Conservation (phyloP, 768 basidiomycete species). For the Goffeauzyma gilvescens region DNA sequence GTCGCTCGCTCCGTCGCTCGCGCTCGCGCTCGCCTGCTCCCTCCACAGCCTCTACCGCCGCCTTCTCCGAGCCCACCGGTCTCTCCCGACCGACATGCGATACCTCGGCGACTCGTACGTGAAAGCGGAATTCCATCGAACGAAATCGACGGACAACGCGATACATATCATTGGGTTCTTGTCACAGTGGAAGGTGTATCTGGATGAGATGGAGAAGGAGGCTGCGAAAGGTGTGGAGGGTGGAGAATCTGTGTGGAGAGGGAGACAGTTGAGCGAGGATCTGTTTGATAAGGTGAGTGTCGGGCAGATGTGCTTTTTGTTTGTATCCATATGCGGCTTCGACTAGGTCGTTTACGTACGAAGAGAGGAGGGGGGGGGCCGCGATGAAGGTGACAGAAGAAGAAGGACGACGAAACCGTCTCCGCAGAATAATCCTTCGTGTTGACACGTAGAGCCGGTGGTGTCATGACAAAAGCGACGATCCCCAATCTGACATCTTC, state of each 20-base stretch:
- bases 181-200: slow-evolving; percentile 83
- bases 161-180: slow-evolving; percentile 85
- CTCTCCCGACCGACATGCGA: slow-evolving; percentile 57
- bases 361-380: too few species aligned
- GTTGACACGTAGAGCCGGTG: too few species aligned
- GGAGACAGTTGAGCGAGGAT: slow-evolving; percentile 27
- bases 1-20: neutral
- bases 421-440: too few species aligned
- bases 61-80: slow-evolving; percentile 58
- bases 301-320: too few species aligned
- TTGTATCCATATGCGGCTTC: too few species aligned
- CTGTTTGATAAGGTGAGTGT: slow-evolving; percentile 33
- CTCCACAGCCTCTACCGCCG: slow-evolving; percentile 64
- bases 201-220: slow-evolving; percentile 40
- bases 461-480: too few species aligned
- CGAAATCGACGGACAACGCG: slow-evolving; percentile 61
- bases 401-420: too few species aligned
- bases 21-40: too few species aligned
- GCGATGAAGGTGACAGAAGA: too few species aligned
- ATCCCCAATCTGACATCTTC: too few species aligned
- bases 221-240: slow-evolving; percentile 4
- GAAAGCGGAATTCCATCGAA: slow-evolving; percentile 74
- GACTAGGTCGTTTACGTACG: too few species aligned
- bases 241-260: too few species aligned
- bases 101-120: slow-evolving; percentile 69